Evolutionary conservation across 2,329 filamentous ascomycete genomes (phyloP), one percentile per base, ranked within the genome.

Genomic region (Verticillium nubilum): DNA sequence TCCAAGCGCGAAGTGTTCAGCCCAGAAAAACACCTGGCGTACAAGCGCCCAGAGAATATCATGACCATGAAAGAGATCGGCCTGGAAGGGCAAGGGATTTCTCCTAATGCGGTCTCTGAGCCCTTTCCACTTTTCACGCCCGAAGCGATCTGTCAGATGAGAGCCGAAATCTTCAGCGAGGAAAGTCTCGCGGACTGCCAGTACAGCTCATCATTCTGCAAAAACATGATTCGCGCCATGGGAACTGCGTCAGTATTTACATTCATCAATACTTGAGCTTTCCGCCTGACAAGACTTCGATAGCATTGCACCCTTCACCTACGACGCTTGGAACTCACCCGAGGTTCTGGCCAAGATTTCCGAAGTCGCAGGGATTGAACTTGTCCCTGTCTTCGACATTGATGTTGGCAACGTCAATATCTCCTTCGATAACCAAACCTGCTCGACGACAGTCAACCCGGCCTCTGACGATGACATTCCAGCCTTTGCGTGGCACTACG

Each of bases 31-130:
- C 86, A 89, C 67, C 69, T 89, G 19, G 71, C 72, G 23, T 86
- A 80, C 68, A 74, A 78, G 56, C 69, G 77, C 9, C 78, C 81
- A 13, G 74, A 78, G n/a, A 78, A 81, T 62, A 73, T 83, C 53
- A 73, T 83, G 65, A 83, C 77, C 19, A 89, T 89, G 86, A 77
- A 80, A 65, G 86, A 88, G 33, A 76, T 89, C 58, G 85, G 83
- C 2, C 81, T 83, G 53, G 76, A 82, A 31, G 76, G 78, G 59
- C 77, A 74, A 56, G 86, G 86, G 5, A 78, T 89, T 28, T 89
- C 87, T 1, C 80, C 80, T 1, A 76, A 85, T 55, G 87, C 85
- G 12, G 85, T 87, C 54, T 87, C 86, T 0, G 82, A 87, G 60
- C 85, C 86, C 0, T 90, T 89, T 68, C 77, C 78, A 5, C 76